Base-by-base conservation (phyloP, 306 rosid genomes). In the Vigna angularis region DNA sequence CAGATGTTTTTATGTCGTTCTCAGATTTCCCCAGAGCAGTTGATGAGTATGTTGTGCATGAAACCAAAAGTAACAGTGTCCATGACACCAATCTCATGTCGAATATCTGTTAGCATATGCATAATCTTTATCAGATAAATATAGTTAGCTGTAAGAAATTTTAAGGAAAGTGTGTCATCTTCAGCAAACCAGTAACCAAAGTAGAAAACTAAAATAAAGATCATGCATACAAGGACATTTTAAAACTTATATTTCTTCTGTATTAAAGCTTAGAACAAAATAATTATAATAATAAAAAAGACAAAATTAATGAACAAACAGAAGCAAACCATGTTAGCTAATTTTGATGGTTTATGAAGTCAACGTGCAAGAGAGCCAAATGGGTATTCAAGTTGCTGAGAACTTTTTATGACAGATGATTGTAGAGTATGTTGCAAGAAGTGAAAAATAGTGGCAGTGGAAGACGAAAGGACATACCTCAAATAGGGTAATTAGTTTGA, bases 41-140 rank as follows among this genome's bases (percentile, higher is more conserved):
- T 45, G 86, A 86, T 51, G 86, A 84, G 63, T 47, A 45, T 67
- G 76, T 76, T 48, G 72, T 57, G 73, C 66, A 32, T 58, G 84
- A 59, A 22, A 82, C 42, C 42, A 88, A 28, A 1, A 80, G 71
- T 48, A 84, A 42, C 26, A 86, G 59, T 69, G 80, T 72, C 26
- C 56, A 75, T 38, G 63, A 73, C 70, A 80, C 15, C 51, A 67
- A 73, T 32, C 3, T 80, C 92, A 88, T 90, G 49, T 78, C 85
- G 10, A 70, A 56, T 7, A 32, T 74, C 89, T 90, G 87, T 64
- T 58, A 74, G 44, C 63, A 73, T 30, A 3, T 48, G 47, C 47
- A 68, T 20, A 11, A 57, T 74, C 49, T 48, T 30, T 75, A 6
- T 56, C 36, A 70, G 71, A 9, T 63, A 53, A 6, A 50, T 5